Conservation (phyloP, 495 filamentous ascomycete genomes). For the Aspergillus coremiiformis region DNA sequence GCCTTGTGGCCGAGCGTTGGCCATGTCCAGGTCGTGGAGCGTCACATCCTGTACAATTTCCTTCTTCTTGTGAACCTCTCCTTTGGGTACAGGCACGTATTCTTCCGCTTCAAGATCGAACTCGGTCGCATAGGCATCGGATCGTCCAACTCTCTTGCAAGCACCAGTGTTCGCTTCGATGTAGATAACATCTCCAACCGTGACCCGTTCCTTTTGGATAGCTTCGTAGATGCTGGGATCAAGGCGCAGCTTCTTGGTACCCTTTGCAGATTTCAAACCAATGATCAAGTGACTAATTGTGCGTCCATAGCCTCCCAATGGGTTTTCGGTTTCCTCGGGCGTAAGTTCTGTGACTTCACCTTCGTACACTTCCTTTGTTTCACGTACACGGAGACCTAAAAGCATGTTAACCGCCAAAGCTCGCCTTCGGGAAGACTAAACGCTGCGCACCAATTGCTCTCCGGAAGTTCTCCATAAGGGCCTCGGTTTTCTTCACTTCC, state of each 20-base stretch:
- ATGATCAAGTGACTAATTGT: constrained; percentile 89
- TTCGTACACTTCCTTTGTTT: constrained; percentile 98
- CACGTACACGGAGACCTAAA: constrained; percentile 75
- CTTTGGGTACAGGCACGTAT: constrained; percentile 96
- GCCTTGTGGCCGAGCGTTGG: constrained; percentile 88
- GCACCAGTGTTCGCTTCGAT: constrained; percentile 97
- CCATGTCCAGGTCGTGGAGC: constrained; percentile 91
- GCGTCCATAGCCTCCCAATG: constrained; percentile 89
- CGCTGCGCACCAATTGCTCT: constrained; percentile 69
- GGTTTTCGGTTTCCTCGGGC: constrained; percentile 95
- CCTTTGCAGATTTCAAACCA: constrained; percentile 80
- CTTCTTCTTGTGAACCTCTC: constrained; percentile 99
- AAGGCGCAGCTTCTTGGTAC: constrained; percentile 91
- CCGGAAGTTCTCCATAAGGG: constrained; percentile 97
- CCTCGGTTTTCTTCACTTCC: constrained; percentile 98
- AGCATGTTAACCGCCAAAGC: constrained; percentile 12
- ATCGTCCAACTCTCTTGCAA: constrained; percentile 90
- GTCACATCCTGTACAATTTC: constrained; percentile 99
- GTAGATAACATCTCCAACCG: constrained; percentile 94
- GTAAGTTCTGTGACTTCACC: constrained; percentile 94
- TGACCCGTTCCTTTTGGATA: constrained; percentile 94
- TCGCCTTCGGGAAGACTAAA: background rate
- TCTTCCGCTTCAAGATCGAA: constrained; percentile 98
- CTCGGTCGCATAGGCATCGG: constrained; percentile 93
- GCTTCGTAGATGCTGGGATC: constrained; percentile 98